Base-by-base conservation (phyloP, 495 filamentous ascomycete species). In the Cercophora samala region DNA sequence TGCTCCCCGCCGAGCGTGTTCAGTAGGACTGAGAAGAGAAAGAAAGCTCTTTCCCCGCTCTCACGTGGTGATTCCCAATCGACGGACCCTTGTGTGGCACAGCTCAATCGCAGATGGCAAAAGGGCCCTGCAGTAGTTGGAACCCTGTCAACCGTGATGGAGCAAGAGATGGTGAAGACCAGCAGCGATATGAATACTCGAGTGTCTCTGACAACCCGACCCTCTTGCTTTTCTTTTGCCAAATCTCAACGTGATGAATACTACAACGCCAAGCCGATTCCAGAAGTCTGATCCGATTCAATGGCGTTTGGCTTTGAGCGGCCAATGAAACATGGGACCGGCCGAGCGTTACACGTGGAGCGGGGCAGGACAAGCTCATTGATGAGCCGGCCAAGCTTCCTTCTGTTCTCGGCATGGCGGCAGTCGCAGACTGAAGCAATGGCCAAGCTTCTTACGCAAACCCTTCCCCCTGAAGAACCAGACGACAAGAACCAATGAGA, bases 331-430 rank as follows among this genome's bases (percentile, higher is more conserved):
- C 26, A 32, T 19, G 60, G 25, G 60, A n/a, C 8, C 19, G 13
- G 18, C 18, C n/a, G 29, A 62, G 29, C 2, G 60, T 62, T 22
- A 29, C 60, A 62, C 29, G 24, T 25, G 18, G 26, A 42, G 60
- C 26, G 60, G 60, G 60, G 60, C 60, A 23, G 17, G 19, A 62
- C 25, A 21, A 32, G 24, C 26, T 58, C 19, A 46, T 58, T 26
- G 22, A 29, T 32, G 29, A 64, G 17, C 22, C 15, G 19, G 17
- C 23, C 58, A 54, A 62, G 64, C 66, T 54, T 66, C 66, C 69
- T 71, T 62, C 70, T 69, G 22, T 63, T 67, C 64, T 65, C 23
- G 64, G 70, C 64, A 69, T 65, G 67, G 67, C 63, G 67, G 56
- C 63, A 29, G 62, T 64, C 62, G 37, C 66, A 62, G 51, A 56